Base-by-base conservation (phyloP, 352 stramenopile genomes). In the Achlya hypogyna region DNA sequence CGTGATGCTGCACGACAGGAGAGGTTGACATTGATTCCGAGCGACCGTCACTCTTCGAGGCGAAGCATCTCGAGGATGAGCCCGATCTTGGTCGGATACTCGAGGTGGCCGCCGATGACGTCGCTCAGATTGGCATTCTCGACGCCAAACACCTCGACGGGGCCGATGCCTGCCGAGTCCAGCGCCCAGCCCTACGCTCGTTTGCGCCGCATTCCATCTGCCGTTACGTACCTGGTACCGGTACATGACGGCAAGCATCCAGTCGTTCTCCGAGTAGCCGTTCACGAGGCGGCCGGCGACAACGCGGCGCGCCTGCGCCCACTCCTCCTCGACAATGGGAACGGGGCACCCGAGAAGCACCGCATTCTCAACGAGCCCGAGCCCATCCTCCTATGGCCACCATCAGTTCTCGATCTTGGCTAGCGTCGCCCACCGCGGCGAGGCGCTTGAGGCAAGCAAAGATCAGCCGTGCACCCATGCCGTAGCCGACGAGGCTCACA, bases 191-290 rank as follows among this genome's bases (percentile, higher is more conserved):
- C 81, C 52, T 62, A 65, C 27, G 22, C 27, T 9, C 5, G 16
- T 25, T 32, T 25, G 18, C n/a, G 51, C 23, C 5, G 27, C 5
- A 22, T 29, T 53, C n/a, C 45, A 53, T 29, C 45, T 23, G 6
- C 6, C 8, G 8, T 12, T 29, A n/a, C n/a, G 20, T 62, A 62
- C 58, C 40, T 95, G 84, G 56, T 91, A 91, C 9, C 89, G 79
- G 69, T 96, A 97, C 77, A 97, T 91, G 42, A 97, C 72, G 20
- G 81, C 82, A 23, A 97, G 77, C 81, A 97, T 96, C 78, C 84
- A 92, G 75, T 97, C 91, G 51, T 91, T 89, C 27, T 87, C 78
- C 0, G 79, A 93, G 70, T 91, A 97, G 20, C 88, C 88, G 69
- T 97, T 97, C 70, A 97, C 91, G 0, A 96, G 65, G 27, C 91